Conservation (phyloP, 2,329 filamentous ascomycete genomes). For the Apiospora rasikravindrae region DNA sequence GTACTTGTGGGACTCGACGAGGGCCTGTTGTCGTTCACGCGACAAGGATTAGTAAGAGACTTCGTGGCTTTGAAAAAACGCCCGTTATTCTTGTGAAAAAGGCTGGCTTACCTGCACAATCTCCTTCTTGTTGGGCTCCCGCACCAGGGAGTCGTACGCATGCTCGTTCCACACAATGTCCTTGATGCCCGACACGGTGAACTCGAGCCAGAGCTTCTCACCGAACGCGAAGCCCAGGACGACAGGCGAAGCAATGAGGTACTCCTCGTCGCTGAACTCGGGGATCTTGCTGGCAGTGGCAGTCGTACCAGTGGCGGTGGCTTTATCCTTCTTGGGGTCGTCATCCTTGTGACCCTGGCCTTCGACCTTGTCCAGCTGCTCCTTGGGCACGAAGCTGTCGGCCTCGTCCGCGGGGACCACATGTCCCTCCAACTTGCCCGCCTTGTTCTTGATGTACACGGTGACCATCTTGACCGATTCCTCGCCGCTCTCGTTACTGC, state of each 20-base stretch:
- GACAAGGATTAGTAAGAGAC: neutral
- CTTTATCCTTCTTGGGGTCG: slow-evolving; percentile 29
- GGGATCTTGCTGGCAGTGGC: slow-evolving; percentile 34
- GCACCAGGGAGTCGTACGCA: slow-evolving; percentile 82
- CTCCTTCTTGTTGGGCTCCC: slow-evolving; percentile 65
- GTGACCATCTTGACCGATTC: slow-evolving; percentile 48
- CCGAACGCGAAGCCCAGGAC: slow-evolving; percentile 87
- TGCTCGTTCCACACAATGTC: slow-evolving; percentile 86
- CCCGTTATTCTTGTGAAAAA: too few species aligned
- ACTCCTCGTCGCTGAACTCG: slow-evolving; percentile 80
- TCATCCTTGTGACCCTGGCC: slow-evolving; percentile 33
- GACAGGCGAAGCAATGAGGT: slow-evolving; percentile 81
- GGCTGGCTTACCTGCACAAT: slow-evolving; percentile 70
- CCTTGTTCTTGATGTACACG: slow-evolving; percentile 56
- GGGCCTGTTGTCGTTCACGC: slow-evolving; percentile 50
- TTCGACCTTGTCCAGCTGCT: slow-evolving; percentile 62
- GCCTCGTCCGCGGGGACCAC: slow-evolving; percentile 42
- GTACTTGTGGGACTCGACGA: slow-evolving; percentile 85
- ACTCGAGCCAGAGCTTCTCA: slow-evolving; percentile 90
- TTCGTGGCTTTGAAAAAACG: too few species aligned
- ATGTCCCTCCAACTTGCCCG: slow-evolving; percentile 44
- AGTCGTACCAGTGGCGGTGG: slow-evolving; percentile 28
- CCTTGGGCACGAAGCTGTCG: slow-evolving; percentile 43
- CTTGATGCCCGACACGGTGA: slow-evolving; percentile 77
- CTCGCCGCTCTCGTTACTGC: slow-evolving; percentile 1